Evolutionary conservation across 1,139 yeast genomes (phyloP), one percentile per base, ranked within the genome.

Genomic region (Yamadazyma atlantica): DNA sequence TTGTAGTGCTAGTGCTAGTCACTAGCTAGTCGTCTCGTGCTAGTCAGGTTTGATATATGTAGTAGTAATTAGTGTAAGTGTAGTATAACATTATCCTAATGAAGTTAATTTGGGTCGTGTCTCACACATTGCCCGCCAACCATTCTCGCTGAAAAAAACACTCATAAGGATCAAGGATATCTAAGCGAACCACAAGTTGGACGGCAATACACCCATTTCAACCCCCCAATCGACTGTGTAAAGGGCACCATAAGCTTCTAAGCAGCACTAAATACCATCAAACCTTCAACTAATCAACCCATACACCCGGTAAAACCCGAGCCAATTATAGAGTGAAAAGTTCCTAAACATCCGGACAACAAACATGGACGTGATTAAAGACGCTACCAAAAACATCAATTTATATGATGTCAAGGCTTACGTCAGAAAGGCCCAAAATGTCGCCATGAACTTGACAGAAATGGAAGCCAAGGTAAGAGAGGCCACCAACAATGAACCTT

Each of bases 401-500:
- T 72, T 92, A 45, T 92, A 92, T 66, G 98, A 94, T 64, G 96
- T 95, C 53, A 92, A 94, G 73, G 94, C 96, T 31, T 90, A 92
- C 58, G 97, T 92, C 43, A 87, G 99, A 50, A 90, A 89, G 64
- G 98, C 97, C 3, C 99, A 92, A 60, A 92, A 92, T 69, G 96
- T 88, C 29, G 96, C 95, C 49, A 80, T 89, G 75, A 92, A 90
- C 64, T 82, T 87, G 62, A 87, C 96, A 10, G 97, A 88, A 49
- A 89, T 87, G 84, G 98, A 92, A 65, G 85, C 96, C 34, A 89
- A 86, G 62, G 98, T 89, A 15, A 81, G 98, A 46, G 97, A 92
- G 62, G 97, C 97, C 33, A 92, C 98, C 40, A 92, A 92, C 60
- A 92, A 92, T 59, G 99, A 92, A 62, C 98, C 98, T 2, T 92